Evolutionary conservation across 345 rosid genomes (phyloP), one percentile per base, ranked within the genome.

Genomic region (Acer yangbiense): DNA sequence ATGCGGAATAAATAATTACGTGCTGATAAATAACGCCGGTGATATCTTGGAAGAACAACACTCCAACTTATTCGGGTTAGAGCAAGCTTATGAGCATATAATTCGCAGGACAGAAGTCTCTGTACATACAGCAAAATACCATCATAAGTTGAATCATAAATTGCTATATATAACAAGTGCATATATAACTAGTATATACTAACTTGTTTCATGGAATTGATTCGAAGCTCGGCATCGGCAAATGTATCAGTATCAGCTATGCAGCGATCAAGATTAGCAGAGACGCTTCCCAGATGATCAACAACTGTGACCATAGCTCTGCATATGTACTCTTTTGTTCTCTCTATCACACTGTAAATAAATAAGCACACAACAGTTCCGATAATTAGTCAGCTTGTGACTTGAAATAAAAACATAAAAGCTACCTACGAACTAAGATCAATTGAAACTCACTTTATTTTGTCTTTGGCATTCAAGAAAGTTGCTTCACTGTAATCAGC

Each of bases 271-370:
- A 92, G 87, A 72, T 88, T 89, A 20, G 91, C 65, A 1, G 94
- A 87, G 72, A 92, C 91, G 21, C 75, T 85, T 54, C 97, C 94
- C 29, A 92, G 82, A 79, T 89, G 97, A 82, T 92, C 94, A 70
- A 92, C 91, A 21, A 90, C 80, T 3, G 94, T 82, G 14, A 92
- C 91, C 60, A 89, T 68, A 14, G 94, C 92, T 76, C 75, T 83
- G 84, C 91, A 83, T 68, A 90, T 50, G 83, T 92, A 92, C 66
- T 90, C 90, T 70, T 87, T 90, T 39, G 94, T 90, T 86, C 76
- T 86, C n/a, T 90, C 94, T 76, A 89, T 75, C 70, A 74, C 85
- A 6, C 94, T 90, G 85, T 81, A 43, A 43, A 35, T 35, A 77
- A 69, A 60, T 60, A 2, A 9, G 21, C 54, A 13, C 54, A 13